phyloP scores from a whole-genome alignment of 2,329 filamentous ascomycete species.

The Trichoderma endophyticum region DNA sequence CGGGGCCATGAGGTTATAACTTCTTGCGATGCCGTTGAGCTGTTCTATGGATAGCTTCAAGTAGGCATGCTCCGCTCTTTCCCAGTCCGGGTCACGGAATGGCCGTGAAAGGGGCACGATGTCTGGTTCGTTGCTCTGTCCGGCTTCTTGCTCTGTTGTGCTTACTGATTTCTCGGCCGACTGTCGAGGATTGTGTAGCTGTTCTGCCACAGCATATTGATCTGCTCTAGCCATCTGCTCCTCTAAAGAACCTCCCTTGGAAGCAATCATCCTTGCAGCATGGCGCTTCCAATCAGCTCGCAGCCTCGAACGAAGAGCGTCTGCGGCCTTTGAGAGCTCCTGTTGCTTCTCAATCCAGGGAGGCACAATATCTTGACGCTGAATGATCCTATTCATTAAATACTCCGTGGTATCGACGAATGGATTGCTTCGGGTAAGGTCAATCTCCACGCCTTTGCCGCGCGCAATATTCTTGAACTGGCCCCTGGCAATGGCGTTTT shows the following conservation, averaged over 20 bases:
- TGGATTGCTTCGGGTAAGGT: slow-evolving; percentile 77
- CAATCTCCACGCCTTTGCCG: slow-evolving; percentile 76
- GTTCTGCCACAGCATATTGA: slow-evolving; percentile 73
- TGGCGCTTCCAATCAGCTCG: slow-evolving; percentile 82
- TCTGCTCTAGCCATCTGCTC: slow-evolving; percentile 69
- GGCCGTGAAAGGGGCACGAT: slow-evolving; percentile 40
- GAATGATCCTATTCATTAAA: slow-evolving; percentile 98
- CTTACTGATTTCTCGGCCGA: slow-evolving; percentile 17
- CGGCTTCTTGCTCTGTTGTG: not conserved
- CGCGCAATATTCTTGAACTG: slow-evolving; percentile 82
- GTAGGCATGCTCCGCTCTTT: slow-evolving; percentile 69
- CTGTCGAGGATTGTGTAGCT: slow-evolving; percentile 56
- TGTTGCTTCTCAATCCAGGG: slow-evolving; percentile 99
- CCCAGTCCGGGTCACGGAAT: slow-evolving; percentile 78
- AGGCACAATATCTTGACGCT: slow-evolving; percentile 90
- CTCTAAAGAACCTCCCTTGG: slow-evolving; percentile 69
- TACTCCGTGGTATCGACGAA: slow-evolving; percentile 97
- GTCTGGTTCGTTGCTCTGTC: slow-evolving; percentile 24
- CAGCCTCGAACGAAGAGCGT: slow-evolving; percentile 69
- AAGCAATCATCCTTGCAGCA: slow-evolving; percentile 73
- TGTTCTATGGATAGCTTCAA: slow-evolving; percentile 71
- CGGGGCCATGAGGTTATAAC: slow-evolving; percentile 94
- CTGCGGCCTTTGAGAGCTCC: slow-evolving; percentile 68
- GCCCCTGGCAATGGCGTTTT: slow-evolving; percentile 87
- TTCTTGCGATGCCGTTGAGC: slow-evolving; percentile 75